Conservation (phyloP, 106 monocot species). For the Dactylorhiza incarnata region DNA sequence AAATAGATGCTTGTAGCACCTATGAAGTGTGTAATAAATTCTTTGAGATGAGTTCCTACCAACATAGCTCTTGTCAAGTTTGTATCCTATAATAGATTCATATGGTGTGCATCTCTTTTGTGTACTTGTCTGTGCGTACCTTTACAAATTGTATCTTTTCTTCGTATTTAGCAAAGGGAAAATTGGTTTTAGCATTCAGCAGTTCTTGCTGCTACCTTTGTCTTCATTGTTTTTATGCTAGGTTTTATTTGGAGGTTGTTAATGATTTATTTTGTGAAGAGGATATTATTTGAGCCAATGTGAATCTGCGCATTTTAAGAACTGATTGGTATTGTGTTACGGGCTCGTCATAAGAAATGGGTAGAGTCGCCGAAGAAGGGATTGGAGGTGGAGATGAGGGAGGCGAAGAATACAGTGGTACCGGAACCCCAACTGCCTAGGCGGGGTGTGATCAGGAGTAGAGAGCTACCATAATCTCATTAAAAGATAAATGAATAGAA, state of each 20-base stretch:
- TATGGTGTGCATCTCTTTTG: neutral
- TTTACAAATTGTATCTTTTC: neutral
- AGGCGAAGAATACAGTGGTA: too few relatives aligned
- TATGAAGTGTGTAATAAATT: neutral
- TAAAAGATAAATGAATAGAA: too few relatives aligned
- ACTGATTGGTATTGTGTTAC: too few relatives aligned
- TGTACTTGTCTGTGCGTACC: neutral
- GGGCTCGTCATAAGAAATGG: too few relatives aligned
- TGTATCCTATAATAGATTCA: neutral
- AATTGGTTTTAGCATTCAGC: neutral
- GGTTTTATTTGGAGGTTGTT: neutral
- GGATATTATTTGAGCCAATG: too few relatives aligned
- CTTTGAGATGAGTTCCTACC: neutral
- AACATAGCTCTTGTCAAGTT: neutral
- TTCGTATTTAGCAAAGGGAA: neutral
- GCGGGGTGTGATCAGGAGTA: too few relatives aligned
- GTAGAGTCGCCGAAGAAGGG: too few relatives aligned
- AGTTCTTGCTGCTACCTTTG: neutral
- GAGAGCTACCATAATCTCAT: too few relatives aligned
- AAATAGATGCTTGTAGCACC: neutral
- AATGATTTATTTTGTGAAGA: neutral
- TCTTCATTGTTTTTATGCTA: neutral
- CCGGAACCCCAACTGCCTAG: too few relatives aligned
- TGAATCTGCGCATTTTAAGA: too few relatives aligned
- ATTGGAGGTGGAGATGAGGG: too few relatives aligned